Conservation (phyloP, 768 basidiomycete genomes). For the Boletus fagicola region DNA sequence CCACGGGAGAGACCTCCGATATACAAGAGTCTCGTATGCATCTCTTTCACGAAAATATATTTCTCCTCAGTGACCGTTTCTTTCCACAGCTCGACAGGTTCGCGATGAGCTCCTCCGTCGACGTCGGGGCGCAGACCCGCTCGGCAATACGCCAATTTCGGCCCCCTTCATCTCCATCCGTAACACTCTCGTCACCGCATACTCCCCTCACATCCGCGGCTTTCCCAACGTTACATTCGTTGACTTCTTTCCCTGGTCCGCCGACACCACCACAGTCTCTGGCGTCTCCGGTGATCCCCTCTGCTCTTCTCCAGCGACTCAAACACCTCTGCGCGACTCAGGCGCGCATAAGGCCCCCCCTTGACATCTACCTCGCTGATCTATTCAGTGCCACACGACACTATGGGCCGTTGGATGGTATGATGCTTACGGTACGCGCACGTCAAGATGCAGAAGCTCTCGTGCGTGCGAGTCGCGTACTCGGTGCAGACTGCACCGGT, state of each 20-base stretch:
- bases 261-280: slow-evolving; percentile 23
- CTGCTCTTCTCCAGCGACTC: slow-evolving; percentile 29
- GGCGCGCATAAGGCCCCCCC: slow-evolving; percentile 47
- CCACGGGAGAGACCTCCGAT: slow-evolving; percentile 63
- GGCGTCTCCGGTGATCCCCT: slow-evolving; percentile 31
- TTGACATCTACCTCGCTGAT: slow-evolving; percentile 68
- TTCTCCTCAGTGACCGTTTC: not conserved
- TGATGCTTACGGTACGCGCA: slow-evolving; percentile 59
- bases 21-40: slow-evolving; percentile 60
- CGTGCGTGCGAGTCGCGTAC: slow-evolving; percentile 61
- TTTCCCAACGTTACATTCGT: slow-evolving; percentile 18
- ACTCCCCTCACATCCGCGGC: slow-evolving; percentile 29
- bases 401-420: slow-evolving; percentile 65
- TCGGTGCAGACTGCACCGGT: slow-evolving; percentile 61
- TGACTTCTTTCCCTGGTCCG: slow-evolving; percentile 21
- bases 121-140: slow-evolving; percentile 43
- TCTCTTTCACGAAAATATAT: not conserved
- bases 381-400: slow-evolving; percentile 74
- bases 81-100: slow-evolving; percentile 67
- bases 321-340: slow-evolving; percentile 31
- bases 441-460: slow-evolving; percentile 67
- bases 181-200: slow-evolving; percentile 29
- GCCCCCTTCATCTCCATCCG: slow-evolving; percentile 29
- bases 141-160: slow-evolving; percentile 34
- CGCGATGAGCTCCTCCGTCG: slow-evolving; percentile 67